A percentile compares a stretch with the other conserved stretches of the same genome.
Evolutionary conservation across 1,284 basidiomycete species (phyloP).

Genomic region (Austropuccinia psidii): DNA sequence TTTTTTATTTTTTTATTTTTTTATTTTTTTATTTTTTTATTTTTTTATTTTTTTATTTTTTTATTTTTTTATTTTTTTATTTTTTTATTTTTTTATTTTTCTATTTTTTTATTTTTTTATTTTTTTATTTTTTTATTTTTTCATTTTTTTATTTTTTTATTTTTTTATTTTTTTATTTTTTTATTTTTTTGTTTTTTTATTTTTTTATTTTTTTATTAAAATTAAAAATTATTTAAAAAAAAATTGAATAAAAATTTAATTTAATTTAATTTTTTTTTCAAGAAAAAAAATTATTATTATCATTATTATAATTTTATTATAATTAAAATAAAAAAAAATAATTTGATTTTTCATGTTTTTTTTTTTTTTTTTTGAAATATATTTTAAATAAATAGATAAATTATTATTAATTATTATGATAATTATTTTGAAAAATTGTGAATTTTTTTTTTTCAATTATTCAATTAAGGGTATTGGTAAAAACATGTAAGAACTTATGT

Average conservation of each 20-base stretch:
- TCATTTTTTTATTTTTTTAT: background rate
- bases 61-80: background rate
- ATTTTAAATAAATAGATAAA: no score
- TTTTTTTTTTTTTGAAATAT: background rate
- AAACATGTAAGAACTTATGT: no score
- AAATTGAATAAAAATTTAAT: no score
- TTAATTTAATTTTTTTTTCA: background rate
- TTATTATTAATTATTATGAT: no score
- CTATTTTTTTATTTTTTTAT: background rate
- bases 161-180: background rate
- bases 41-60: background rate
- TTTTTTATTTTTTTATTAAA: background rate
- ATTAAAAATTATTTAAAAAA: no score
- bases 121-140: background rate
- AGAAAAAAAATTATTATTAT: background rate
- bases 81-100: background rate
- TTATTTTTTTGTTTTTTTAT: background rate
- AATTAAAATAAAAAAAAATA: no score
- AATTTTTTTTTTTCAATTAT: no score
- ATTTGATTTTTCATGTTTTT: background rate
- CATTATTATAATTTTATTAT: background rate
- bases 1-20: background rate
- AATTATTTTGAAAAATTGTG: no score
- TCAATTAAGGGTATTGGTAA: no score
- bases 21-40: background rate